These are phyloP conservation scores for Syzygium aqueum DNA, from an alignment of 345 rosid genomes.

Conservation along the genomic window DNA sequence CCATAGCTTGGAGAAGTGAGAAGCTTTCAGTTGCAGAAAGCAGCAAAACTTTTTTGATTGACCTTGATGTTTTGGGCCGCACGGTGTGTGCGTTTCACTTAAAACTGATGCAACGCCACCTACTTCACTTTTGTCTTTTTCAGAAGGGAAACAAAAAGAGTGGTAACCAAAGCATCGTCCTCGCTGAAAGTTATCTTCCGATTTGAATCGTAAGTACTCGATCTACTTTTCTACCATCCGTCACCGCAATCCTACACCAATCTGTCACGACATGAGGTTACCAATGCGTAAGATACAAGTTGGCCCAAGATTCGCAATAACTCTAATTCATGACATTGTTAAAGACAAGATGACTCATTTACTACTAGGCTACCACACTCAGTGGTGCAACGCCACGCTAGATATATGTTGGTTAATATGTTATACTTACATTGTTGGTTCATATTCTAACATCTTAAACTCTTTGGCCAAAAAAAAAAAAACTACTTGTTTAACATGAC, in stretches of 20 bases:
- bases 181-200: neutral
- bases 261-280: neutral
- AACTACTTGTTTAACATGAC: no score
- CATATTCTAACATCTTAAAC: no score
- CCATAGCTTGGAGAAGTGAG: neutral
- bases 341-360: neutral
- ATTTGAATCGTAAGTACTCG: neutral
- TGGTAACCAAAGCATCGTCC: neutral
- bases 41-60: neutral
- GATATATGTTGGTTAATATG: no score
- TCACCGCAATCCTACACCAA: neutral
- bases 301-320: accelerated
- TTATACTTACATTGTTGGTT: no score
- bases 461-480: no score
- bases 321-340: neutral
- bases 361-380: neutral
- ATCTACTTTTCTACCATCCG: neutral
- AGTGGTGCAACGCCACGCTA: neutral
- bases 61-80: neutral
- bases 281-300: neutral
- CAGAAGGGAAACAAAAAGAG: neutral
- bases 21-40: neutral
- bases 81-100: neutral
- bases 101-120: neutral
- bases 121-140: neutral